phyloP scores from a whole-genome alignment of 2,329 filamentous ascomycete species.

The Raffaelea albimanens region DNA sequence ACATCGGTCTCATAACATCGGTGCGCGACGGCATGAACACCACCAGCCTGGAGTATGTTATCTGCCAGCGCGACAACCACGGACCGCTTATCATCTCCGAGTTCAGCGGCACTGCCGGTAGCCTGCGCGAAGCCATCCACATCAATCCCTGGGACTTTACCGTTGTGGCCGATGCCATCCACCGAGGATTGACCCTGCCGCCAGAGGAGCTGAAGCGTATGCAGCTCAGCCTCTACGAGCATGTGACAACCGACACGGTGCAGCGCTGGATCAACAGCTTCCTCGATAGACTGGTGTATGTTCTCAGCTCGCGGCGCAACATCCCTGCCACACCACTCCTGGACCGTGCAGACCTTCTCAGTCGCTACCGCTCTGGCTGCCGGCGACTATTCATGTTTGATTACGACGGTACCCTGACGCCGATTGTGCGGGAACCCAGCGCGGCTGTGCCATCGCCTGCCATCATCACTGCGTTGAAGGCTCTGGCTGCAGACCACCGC shows the following conservation, averaged over 20 bases:
- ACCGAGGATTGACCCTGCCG: constrained; percentile 71
- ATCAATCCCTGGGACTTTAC: constrained; percentile 94
- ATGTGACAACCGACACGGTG: constrained; percentile 79
- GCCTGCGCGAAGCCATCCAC: constrained; percentile 75
- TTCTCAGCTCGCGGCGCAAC: constrained; percentile 68
- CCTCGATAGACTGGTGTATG: constrained; percentile 67
- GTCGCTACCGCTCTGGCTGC: constrained; percentile 63
- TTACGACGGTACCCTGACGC: constrained; percentile 93
- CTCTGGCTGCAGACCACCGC: constrained; percentile 65
- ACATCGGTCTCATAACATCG: constrained; percentile 90
- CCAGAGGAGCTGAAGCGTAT: constrained; percentile 54
- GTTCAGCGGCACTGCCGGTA: constrained; percentile 89
- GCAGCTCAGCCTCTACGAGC: constrained; percentile 67
- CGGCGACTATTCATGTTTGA: constrained; percentile 96
- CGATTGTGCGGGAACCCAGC: constrained; percentile 86
- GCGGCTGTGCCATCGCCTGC: constrained; percentile 80
- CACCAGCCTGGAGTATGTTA: constrained; percentile 86
- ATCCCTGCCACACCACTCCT: constrained; percentile 71
- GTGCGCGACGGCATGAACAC: constrained; percentile 98
- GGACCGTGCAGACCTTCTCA: constrained; percentile 62
- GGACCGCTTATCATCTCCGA: constrained; percentile 90
- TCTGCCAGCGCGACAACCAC: constrained; percentile 80
- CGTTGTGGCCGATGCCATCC: constrained; percentile 75
- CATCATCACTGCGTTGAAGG: constrained; percentile 69
- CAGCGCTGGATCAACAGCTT: constrained; percentile 78